Conservation (phyloP, 1,284 basidiomycete species). For the Earliella scabrosa region DNA sequence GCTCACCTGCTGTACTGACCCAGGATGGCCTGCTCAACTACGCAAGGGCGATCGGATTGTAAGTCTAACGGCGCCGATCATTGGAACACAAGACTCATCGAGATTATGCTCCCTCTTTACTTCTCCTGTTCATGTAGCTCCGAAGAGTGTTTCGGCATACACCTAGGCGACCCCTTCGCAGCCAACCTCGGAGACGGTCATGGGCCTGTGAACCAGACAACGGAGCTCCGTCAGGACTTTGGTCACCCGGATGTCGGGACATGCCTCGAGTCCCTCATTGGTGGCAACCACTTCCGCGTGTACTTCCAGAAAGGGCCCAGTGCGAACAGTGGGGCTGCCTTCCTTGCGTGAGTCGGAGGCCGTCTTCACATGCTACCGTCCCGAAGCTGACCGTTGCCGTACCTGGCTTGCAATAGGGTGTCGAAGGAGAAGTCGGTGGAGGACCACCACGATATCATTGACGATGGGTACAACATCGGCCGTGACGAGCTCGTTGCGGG, state of each 20-base stretch:
- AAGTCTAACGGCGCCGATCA: neutral
- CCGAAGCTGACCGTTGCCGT: neutral
- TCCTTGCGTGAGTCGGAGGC: conserved; percentile 57
- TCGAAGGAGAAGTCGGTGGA: conserved; percentile 58
- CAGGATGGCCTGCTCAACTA: conserved; percentile 63
- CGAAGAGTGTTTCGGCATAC: conserved; percentile 73
- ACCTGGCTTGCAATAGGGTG: conserved; percentile 41
- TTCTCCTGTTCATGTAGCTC: conserved; percentile 47
- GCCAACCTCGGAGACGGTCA: conserved; percentile 77
- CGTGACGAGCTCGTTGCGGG: conserved; percentile 46
- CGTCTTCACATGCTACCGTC: too few species aligned
- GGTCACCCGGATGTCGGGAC: conserved; percentile 59
- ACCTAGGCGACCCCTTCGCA: conserved; percentile 62
- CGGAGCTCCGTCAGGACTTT: conserved; percentile 72
- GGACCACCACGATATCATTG: conserved; percentile 52
- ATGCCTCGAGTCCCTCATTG: conserved; percentile 64
- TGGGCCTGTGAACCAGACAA: conserved; percentile 61
- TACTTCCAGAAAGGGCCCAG: conserved; percentile 74
- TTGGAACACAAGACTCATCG: too few species aligned
- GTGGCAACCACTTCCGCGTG: conserved; percentile 72
- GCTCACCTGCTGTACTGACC: conserved; percentile 70
- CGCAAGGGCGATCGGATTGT: conserved; percentile 68
- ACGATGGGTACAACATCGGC: conserved; percentile 62
- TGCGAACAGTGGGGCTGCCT: conserved; percentile 66
- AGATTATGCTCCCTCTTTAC: too few species aligned